Base-by-base conservation (phyloP, 345 rosid genomes). In the Camelina hispida region DNA sequence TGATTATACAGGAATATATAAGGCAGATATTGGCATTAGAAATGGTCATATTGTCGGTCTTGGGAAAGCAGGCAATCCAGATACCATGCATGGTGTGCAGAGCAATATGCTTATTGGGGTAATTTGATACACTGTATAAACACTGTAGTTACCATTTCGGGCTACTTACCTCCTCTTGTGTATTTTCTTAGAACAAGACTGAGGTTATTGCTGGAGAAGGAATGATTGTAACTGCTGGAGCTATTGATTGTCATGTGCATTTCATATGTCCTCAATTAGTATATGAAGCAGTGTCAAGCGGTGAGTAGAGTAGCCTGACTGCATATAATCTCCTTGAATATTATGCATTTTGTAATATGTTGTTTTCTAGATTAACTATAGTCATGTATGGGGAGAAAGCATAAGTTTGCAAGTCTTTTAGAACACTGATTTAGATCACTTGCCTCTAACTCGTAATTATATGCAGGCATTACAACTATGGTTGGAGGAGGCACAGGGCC, bases 401-500 rank as follows among this genome's bases (percentile, higher is more conserved):
- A 46, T 57, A 51, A 10, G 22, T 16, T 63, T 52, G 17, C 70
- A 73, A 40, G 34, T 17, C 34, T 53, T 15, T 54, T 16, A 2
- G 18, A 50, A 25, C 50, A 44, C 25, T 70, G 75, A 56, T 43
- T 63, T 63, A n/a, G 52, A 51, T 14, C 50, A 40, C 9, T 77
- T 57, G 4, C 34, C 1, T 35, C 38, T 14, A 35, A 25, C 71
- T 63, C 37, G 25, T 34, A 11, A 47, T 73, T 9, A 28, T 69
- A 11, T 87, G 54, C 46, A 95, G 99, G 99, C 52, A 82, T 92
- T 73, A 95, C 97, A 70, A 95, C 99, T 4, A 66, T 95, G 78
- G 81, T 95, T 48, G 97, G 99, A 81, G 99, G 99, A 71, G 99
- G 97, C 66, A 95, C 99, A 46, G 99, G 99, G 61, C 99, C 99